These are phyloP conservation scores for Aspergillus bombycis DNA, from an alignment of 2,329 filamentous ascomycete genomes.

Conservation along the genomic window DNA sequence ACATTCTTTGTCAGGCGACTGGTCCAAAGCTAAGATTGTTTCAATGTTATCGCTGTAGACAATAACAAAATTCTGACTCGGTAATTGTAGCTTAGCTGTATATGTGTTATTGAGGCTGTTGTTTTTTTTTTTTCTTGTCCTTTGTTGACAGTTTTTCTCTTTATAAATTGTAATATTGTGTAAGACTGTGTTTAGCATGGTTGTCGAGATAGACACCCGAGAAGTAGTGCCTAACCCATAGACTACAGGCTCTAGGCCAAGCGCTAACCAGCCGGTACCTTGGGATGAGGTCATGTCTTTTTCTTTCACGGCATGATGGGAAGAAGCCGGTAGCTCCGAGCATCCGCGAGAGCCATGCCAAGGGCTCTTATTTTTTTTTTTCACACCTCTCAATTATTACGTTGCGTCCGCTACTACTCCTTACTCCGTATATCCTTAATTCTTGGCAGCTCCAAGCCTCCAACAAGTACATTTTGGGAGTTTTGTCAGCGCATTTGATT, in stretches of 20 bases:
- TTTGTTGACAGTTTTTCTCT: not conserved
- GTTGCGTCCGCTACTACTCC: not conserved
- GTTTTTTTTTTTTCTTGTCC: not conserved
- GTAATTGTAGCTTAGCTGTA: not conserved
- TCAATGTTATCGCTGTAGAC: not conserved
- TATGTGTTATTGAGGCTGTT: not conserved
- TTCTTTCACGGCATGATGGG: slow-evolving; percentile 10
- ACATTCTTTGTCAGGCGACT: not conserved
- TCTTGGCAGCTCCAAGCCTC: not conserved
- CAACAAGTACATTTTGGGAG: not conserved
- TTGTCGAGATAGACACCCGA: slow-evolving; percentile 6
- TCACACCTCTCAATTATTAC: not conserved
- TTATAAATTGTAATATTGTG: not conserved
- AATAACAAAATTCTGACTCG: not conserved
- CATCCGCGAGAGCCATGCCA: slow-evolving; percentile 15
- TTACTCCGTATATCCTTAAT: not conserved
- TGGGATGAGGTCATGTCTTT: slow-evolving; percentile 23
- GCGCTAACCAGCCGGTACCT: slow-evolving; percentile 22
- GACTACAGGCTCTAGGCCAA: slow-evolving; percentile 10
- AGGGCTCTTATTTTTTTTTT: not conserved
- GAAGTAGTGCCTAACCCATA: slow-evolving; percentile 8
- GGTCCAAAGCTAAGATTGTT: not conserved
- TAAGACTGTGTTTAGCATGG: not conserved
- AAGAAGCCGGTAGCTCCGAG: slow-evolving; percentile 20
- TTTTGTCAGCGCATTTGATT: not conserved